A percentile compares a stretch with the other conserved stretches of the same genome.
Conservation (phyloP, 2,329 filamentous ascomycete genomes). For the Fusarium subglutinans region DNA sequence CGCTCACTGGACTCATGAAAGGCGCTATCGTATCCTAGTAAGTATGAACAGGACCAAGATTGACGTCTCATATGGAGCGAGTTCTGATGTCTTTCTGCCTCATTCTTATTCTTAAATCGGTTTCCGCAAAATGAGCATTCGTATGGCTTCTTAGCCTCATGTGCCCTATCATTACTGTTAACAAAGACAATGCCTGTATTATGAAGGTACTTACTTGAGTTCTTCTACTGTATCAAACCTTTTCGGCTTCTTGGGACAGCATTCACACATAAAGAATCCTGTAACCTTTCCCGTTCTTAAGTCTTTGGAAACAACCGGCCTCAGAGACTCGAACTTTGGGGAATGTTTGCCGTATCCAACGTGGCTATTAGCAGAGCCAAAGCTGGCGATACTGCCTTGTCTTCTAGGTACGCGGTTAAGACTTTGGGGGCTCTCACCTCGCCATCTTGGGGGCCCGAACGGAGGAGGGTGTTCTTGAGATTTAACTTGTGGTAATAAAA, state of each 20-base stretch:
- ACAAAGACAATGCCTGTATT: too few relatives aligned
- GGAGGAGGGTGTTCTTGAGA: not conserved
- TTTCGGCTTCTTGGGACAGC: not conserved
- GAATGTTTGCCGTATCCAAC: not conserved
- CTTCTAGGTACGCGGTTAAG: not conserved
- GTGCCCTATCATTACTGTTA: too few relatives aligned
- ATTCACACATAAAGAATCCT: not conserved
- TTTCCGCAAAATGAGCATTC: not conserved
- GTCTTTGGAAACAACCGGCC: too few relatives aligned
- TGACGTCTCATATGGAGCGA: not conserved
- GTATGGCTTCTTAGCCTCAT: not conserved
- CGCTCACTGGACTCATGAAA: not conserved
- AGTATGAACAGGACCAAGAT: too few relatives aligned
- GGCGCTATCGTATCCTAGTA: too few relatives aligned
- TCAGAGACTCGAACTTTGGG: too few relatives aligned
- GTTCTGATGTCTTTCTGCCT: not conserved
- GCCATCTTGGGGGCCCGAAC: rapidly evolving
- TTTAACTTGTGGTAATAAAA: not conserved
- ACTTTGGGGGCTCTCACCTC: not conserved
- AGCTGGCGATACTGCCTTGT: not conserved
- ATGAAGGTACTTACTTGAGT: not conserved
- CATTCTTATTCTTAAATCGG: too few relatives aligned
- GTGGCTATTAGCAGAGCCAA: not conserved
- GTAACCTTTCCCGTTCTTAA: rapidly evolving
- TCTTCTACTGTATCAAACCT: not conserved